A percentile compares a stretch with the other conserved stretches of the same genome.
These are phyloP conservation scores for Zymoseptoria passerinii DNA, from an alignment of 2,329 filamentous ascomycete species.

Conservation along the genomic window DNA sequence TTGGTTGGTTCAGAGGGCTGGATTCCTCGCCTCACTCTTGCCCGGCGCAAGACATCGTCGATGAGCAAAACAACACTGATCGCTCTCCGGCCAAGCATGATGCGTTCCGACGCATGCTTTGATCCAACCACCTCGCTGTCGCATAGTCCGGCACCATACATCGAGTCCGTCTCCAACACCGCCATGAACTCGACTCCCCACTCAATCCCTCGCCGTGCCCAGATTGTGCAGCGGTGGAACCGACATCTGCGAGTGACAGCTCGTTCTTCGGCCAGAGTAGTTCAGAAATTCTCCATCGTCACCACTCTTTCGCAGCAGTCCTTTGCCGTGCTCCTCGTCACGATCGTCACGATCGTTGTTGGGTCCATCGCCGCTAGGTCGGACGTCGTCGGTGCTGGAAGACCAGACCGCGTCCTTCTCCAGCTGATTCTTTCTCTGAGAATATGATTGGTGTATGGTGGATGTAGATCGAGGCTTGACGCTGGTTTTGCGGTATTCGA, in stretches of 20 bases:
- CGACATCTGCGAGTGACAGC: constrained; percentile 9
- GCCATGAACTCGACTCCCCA: background rate
- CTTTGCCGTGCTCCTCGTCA: constrained; percentile 8
- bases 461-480: constrained; percentile 36
- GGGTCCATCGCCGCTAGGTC: constrained; percentile 2
- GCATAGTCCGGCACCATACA: background rate
- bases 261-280: constrained; percentile 14
- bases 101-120: background rate
- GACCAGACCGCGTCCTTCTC: constrained; percentile 41
- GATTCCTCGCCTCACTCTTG: too few species aligned
- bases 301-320: constrained; percentile 4
- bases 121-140: background rate
- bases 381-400: constrained; percentile 34
- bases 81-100: too few species aligned
- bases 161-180: background rate
- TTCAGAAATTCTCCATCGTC: constrained; percentile 7
- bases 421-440: constrained; percentile 13
- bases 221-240: constrained; percentile 9
- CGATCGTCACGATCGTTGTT: background rate
- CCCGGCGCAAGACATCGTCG: too few species aligned
- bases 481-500: constrained; percentile 50
- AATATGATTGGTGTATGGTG: constrained; percentile 36
- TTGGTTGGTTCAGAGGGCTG: too few species aligned
- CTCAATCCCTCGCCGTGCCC: background rate
- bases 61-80: too few species aligned